Conservation (phyloP, 1,284 basidiomycete genomes). For the Tilletiaria anomala region DNA sequence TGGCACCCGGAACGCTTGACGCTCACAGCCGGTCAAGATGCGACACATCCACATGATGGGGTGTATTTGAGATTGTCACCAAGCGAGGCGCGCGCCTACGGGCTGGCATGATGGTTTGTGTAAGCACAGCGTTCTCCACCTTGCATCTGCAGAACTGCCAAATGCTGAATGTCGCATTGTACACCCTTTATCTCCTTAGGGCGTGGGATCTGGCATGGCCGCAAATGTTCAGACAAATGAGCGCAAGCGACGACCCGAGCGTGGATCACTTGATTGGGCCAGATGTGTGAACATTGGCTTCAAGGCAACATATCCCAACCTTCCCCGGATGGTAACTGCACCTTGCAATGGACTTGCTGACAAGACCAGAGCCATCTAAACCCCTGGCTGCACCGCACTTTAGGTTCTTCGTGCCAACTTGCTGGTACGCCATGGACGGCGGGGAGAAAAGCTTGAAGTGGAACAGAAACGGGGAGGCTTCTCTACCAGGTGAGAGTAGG, state of each 20-base stretch:
- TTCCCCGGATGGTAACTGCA: background rate
- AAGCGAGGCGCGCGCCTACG: slow-evolving; percentile 18
- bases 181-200: background rate
- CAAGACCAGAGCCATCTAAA: background rate
- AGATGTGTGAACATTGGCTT: slow-evolving; percentile 11
- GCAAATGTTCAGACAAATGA: slow-evolving; percentile 5
- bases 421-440: slow-evolving; percentile 35
- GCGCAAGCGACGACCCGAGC: background rate
- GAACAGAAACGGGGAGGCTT: slow-evolving; percentile 21
- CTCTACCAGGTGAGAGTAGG: slow-evolving; percentile 9
- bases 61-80: slow-evolving; percentile 24
- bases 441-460: slow-evolving; percentile 20
- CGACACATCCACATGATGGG: slow-evolving; percentile 8
- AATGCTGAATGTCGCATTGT: too few relatives aligned
- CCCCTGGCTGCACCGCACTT: background rate
- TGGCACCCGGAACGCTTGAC: slow-evolving; percentile 32
- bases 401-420: slow-evolving; percentile 30
- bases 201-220: slow-evolving; percentile 1
- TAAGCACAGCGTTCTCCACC: background rate
- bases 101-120: slow-evolving; percentile 5
- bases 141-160: too few relatives aligned
- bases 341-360: background rate
- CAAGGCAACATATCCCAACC: background rate
- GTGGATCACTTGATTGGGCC: slow-evolving; percentile 17
- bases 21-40: background rate